Evolutionary conservation across 306 rosid species (phyloP).

Genomic region (Styphnolobium japonicum): DNA sequence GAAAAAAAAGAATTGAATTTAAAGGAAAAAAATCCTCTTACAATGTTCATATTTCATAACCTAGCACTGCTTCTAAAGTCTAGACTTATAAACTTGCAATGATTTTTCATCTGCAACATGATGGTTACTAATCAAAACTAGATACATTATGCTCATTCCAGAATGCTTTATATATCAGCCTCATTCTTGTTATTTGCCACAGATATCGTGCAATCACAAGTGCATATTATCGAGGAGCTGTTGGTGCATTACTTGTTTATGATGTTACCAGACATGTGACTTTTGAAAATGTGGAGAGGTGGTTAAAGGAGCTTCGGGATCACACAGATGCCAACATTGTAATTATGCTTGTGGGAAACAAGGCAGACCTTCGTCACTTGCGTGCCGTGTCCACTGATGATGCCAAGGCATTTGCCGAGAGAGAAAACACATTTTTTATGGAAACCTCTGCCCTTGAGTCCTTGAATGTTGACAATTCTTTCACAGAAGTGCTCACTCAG

Average conservation of each 20-base stretch:
- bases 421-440: constrained; percentile 72
- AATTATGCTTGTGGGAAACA: constrained; percentile 83
- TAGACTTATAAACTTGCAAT: not conserved
- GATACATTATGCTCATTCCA: not conserved
- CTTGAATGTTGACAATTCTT: constrained; percentile 72
- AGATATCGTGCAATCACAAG: constrained; percentile 87
- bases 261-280: constrained; percentile 78
- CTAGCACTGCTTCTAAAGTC: not conserved
- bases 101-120: not conserved
- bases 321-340: constrained; percentile 87
- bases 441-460: constrained; percentile 83
- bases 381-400: constrained; percentile 66
- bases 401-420: constrained; percentile 65
- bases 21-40: not conserved
- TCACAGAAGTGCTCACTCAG: constrained; percentile 82
- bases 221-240: constrained; percentile 83
- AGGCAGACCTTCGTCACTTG: constrained; percentile 80
- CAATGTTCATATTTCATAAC: not conserved
- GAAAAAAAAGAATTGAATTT: not conserved
- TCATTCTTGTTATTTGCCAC: constrained; percentile 27
- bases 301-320: constrained; percentile 83
- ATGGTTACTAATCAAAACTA: not conserved
- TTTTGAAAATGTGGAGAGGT: constrained; percentile 76
- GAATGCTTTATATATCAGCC: not conserved
- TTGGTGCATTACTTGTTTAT: constrained; percentile 80